Evolutionary conservation across 148 eudicot species (phyloP).

Genomic region (Cornus suecica): DNA sequence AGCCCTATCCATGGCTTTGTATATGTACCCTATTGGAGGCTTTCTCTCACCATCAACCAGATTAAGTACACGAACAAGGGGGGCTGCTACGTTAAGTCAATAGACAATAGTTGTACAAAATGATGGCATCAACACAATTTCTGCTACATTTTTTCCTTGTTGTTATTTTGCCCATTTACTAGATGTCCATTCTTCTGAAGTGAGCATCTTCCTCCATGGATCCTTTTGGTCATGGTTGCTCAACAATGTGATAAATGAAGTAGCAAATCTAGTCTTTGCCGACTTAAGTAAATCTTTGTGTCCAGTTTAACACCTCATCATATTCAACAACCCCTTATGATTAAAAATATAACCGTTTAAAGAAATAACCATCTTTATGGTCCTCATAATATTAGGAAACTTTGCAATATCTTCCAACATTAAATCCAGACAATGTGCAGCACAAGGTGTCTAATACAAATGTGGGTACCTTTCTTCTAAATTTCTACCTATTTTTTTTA

Average conservation of each 20-base stretch:
- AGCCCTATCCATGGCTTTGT: slow-evolving; percentile 16
- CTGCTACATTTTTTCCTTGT: too few species aligned
- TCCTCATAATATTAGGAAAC: not conserved
- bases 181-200: slow-evolving; percentile 5
- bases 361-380: slow-evolving; percentile 1
- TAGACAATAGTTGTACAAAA: not conserved
- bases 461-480: not conserved
- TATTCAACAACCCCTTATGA: slow-evolving; percentile 4
- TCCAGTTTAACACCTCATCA: slow-evolving; percentile 8
- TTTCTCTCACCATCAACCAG: slow-evolving; percentile 19
- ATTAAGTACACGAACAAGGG: slow-evolving; percentile 10
- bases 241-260: slow-evolving; percentile 5
- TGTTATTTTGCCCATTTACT: not conserved
- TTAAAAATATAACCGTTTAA: not conserved
- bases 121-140: too few species aligned
- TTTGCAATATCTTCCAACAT: too few species aligned
- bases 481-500: not conserved
- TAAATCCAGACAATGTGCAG: too few species aligned
- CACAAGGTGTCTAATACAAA: too few species aligned
- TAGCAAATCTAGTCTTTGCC: slow-evolving; percentile 6
- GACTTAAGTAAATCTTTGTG: slow-evolving; percentile 8
- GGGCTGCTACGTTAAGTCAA: not conserved
- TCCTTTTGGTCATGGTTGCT: not conserved
- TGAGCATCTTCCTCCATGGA: slow-evolving; percentile 9
- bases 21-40: slow-evolving; percentile 13